phyloP scores from a whole-genome alignment of 345 rosid species.

The Noccaea bulbosa region DNA sequence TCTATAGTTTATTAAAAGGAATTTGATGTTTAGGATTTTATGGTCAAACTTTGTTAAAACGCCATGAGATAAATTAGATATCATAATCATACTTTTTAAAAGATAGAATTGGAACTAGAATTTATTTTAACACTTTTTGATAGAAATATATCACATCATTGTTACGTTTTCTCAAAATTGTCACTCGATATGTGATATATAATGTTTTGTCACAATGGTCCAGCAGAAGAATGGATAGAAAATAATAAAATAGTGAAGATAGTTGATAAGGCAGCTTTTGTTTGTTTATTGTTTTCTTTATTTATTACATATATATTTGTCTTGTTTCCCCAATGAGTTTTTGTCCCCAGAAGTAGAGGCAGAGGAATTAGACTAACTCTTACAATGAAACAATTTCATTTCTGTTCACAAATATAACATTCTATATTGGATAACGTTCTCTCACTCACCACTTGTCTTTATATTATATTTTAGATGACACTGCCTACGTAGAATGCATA shows the following conservation, averaged over 20 bases:
- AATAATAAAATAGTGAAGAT: conserved; percentile 25
- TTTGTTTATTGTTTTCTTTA: background rate
- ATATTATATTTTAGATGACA: too few species aligned
- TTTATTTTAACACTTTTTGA: too few species aligned
- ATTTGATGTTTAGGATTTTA: too few species aligned
- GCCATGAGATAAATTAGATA: too few species aligned
- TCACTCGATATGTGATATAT: background rate
- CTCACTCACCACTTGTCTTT: conserved; percentile 11
- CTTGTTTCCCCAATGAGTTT: conserved; percentile 26
- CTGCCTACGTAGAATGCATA: too few species aligned
- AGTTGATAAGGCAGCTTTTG: conserved; percentile 38
- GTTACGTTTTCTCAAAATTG: too few species aligned
- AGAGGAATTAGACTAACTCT: conserved; percentile 47
- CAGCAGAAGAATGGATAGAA: conserved; percentile 26
- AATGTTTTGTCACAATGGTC: conserved; percentile 31
- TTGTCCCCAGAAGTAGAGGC: conserved; percentile 43
- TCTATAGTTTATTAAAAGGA: too few species aligned
- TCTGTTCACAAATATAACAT: conserved; percentile 60
- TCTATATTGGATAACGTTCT: conserved; percentile 60
- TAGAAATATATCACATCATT: too few species aligned
- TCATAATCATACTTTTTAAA: too few species aligned
- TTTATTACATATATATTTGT: background rate
- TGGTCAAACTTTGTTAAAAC: too few species aligned
- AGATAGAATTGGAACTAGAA: too few species aligned
- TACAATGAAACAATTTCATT: conserved; percentile 51